Conservation (phyloP, 176 grass and related monocot species). For the Saccharum spontaneum region DNA sequence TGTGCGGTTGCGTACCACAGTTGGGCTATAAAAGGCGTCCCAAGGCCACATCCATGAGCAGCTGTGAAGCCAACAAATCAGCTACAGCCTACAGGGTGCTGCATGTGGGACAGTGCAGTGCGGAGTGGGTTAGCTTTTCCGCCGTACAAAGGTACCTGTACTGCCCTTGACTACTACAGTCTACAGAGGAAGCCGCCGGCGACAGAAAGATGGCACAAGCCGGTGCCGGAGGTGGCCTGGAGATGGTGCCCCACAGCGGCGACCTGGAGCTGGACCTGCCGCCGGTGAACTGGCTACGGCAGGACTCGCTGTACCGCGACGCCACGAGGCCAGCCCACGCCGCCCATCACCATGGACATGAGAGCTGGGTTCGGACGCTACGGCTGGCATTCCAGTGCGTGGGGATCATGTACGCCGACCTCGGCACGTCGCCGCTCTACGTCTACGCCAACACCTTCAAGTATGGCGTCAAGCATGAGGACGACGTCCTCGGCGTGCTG, state of each 20-base stretch:
- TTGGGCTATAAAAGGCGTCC: conserved; percentile 21
- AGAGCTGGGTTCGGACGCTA: conserved; percentile 41
- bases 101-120: neutral
- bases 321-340: conserved; percentile 34
- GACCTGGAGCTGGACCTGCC: conserved; percentile 24
- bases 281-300: conserved; percentile 20
- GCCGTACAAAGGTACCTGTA: neutral
- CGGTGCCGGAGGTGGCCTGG: neutral
- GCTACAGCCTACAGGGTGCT: neutral
- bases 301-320: conserved; percentile 56
- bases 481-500: conserved; percentile 61
- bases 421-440: conserved; percentile 62
- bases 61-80: neutral
- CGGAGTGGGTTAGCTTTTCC: neutral
- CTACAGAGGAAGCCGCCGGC: neutral
- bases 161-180: neutral
- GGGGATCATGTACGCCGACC: conserved; percentile 57
- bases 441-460: conserved; percentile 62
- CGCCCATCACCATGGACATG: conserved; percentile 33
- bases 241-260: conserved; percentile 26
- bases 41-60: neutral
- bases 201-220: neutral
- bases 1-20: neutral
- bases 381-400: conserved; percentile 60
- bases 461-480: conserved; percentile 21